Conservation (phyloP, 768 basidiomycete species). For the Hemileccinum rubropunctum region DNA sequence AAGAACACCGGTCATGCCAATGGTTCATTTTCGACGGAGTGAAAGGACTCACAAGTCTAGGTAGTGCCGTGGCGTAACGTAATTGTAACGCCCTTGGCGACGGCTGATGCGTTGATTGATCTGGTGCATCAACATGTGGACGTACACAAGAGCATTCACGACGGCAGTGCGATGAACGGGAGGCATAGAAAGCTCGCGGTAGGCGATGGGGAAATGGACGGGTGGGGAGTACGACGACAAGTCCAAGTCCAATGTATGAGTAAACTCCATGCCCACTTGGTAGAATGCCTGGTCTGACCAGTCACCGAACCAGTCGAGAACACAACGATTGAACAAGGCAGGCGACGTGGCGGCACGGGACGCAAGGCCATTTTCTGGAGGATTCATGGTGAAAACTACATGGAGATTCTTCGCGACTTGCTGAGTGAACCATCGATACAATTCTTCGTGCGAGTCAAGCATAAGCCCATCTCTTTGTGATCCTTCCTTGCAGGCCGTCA, state of each 20-base stretch:
- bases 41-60: constrained; percentile 85
- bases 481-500: constrained; percentile 99
- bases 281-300: constrained; percentile 99
- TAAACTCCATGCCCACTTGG: constrained; percentile 98
- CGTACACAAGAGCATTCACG: constrained; percentile 89
- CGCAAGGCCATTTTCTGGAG: constrained; percentile 92
- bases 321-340: constrained; percentile 97
- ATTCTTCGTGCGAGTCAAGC: constrained; percentile 96
- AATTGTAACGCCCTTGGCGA: constrained; percentile 93
- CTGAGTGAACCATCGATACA: constrained; percentile 98
- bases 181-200: constrained; percentile 80
- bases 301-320: constrained; percentile 99
- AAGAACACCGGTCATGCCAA: constrained; percentile 7
- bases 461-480: constrained; percentile 98
- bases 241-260: constrained; percentile 90
- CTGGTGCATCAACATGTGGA: constrained; percentile 85
- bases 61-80: constrained; percentile 96
- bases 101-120: constrained; percentile 88
- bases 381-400: constrained; percentile 99
- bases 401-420: constrained; percentile 98
- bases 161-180: constrained; percentile 88
- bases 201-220: constrained; percentile 82
- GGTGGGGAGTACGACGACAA: constrained; percentile 78
- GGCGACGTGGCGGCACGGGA: constrained; percentile 97
- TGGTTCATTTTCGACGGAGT: neutral